phyloP scores from a whole-genome alignment of 306 rosid species.

The Hippophae rhamnoides region DNA sequence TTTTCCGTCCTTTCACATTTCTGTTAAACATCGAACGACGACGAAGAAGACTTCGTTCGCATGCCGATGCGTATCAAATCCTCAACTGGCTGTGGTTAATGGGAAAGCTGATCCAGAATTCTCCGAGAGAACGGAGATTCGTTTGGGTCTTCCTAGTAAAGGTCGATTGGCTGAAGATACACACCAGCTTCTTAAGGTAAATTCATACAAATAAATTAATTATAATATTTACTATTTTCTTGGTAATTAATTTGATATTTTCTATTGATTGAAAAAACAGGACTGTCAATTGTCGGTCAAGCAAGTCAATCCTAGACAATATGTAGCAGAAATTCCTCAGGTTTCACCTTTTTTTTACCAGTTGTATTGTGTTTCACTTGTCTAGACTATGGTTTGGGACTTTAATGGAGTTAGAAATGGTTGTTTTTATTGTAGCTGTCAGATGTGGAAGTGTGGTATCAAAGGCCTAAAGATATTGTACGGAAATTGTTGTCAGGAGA shows the following conservation, averaged over 20 bases:
- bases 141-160: constrained; percentile 81
- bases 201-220: no score
- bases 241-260: not conserved
- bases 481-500: constrained; percentile 77
- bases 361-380: not conserved
- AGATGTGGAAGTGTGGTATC: constrained; percentile 81
- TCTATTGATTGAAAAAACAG: constrained; percentile 9
- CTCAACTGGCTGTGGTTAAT: constrained; percentile 34
- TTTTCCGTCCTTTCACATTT: constrained; percentile 1
- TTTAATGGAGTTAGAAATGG: not conserved
- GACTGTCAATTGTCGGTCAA: constrained; percentile 86
- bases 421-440: constrained; percentile 35
- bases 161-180: constrained; percentile 87
- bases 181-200: constrained; percentile 72
- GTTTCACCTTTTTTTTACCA: constrained; percentile 13
- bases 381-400: not conserved
- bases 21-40: not conserved
- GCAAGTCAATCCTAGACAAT: constrained; percentile 81
- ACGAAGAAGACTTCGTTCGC: not conserved
- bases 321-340: constrained; percentile 81
- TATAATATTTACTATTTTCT: not conserved
- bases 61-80: constrained; percentile 24
- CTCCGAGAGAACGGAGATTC: constrained; percentile 44
- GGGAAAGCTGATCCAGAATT: constrained; percentile 21
- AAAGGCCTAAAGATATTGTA: constrained; percentile 81